phyloP scores from a whole-genome alignment of 2,329 filamentous ascomycete species.

The Drechmeria coniospora region DNA sequence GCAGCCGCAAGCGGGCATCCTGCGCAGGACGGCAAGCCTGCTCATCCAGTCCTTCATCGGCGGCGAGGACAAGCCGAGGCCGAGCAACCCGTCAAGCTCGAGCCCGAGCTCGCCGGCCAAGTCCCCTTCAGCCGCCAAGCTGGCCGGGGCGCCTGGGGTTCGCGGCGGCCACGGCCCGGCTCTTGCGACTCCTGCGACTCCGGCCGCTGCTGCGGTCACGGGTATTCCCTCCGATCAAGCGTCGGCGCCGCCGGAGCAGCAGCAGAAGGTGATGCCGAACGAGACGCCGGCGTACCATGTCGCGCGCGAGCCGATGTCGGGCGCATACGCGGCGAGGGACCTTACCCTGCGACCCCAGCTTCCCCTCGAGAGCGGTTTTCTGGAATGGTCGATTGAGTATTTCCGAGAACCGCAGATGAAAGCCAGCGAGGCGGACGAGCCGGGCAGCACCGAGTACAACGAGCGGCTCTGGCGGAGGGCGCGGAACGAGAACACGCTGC shows the following conservation, averaged over 20 bases:
- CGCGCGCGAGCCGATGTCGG: conserved; percentile 65
- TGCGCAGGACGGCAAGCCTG: conserved; percentile 49
- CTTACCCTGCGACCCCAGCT: conserved; percentile 44
- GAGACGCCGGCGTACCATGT: conserved; percentile 66
- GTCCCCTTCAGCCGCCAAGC: conserved; percentile 19
- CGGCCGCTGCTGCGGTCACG: too few relatives aligned
- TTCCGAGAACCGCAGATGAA: conserved; percentile 99
- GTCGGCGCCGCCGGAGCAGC: conserved; percentile 53
- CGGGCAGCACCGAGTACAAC: conserved; percentile 92
- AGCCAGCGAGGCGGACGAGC: conserved; percentile 85
- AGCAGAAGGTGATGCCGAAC: too few relatives aligned
- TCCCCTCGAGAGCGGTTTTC: conserved; percentile 68
- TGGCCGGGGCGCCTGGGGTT: too few relatives aligned
- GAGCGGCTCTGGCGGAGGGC: conserved; percentile 83
- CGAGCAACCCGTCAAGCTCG: conserved; percentile 15
- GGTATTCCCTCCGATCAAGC: conserved; percentile 28
- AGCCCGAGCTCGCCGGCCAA: conserved; percentile 12
- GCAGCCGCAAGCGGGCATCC: conserved; percentile 38
- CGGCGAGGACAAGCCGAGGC: conserved; percentile 26
- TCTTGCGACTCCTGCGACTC: too few relatives aligned
- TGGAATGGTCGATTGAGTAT: conserved; percentile 95
- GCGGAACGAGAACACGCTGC: conserved; percentile 82
- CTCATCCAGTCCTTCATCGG: conserved; percentile 44
- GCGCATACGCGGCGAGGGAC: conserved; percentile 52
- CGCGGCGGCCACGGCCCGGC: too few relatives aligned